Base-by-base conservation (phyloP, 805 yeast genomes). In the Priceomyces fermenticarens region DNA sequence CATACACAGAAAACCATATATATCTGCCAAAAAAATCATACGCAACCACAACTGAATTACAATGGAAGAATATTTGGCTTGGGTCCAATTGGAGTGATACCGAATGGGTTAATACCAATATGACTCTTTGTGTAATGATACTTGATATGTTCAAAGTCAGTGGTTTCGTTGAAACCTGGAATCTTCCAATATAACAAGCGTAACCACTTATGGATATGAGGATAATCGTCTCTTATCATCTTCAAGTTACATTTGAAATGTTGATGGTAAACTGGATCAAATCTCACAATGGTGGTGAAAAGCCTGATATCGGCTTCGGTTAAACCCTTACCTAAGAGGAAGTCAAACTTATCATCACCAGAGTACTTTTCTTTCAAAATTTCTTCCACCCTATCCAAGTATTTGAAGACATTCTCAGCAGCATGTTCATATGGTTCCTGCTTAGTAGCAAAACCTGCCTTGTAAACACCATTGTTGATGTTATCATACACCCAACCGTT, bases 231-330 rank as follows among this genome's bases (percentile, higher is more conserved):
- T 57, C 97, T 78, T 53, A 91, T 85, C 72, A 82, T 84, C 36
- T 82, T 82, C 46, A 88, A 62, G 63, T 91, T 91, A 63, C 96
- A 87, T 67, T 91, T 93, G 78, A 91, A 93, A 63, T 91, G 97
- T 63, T 90, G 96, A 40, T 85, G 91, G 58, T 91, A 91, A 15
- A 89, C 95, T 1, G 95, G 85, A 61, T 91, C 98, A 55, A 91
- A 91, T 54, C 99, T 79, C 33, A 88, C 73, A 44, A 91, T 82
- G 2, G 98, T 91, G 16, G 97, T 81, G 67, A 68, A 91, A 37
- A 91, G 76, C 49, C 97, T 75, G 43, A 91, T 73, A 61, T 91
- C 99, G 5, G 95, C 95, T 66, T 91, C 97, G 2, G 97, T 90
- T 40, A 91, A 65, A 35, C 63, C 67, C 41, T 80, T 72, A 4